These are phyloP conservation scores for Coelastrella sp. DNA, from an alignment of 139 green algal genomes.

Conservation along the genomic window DNA sequence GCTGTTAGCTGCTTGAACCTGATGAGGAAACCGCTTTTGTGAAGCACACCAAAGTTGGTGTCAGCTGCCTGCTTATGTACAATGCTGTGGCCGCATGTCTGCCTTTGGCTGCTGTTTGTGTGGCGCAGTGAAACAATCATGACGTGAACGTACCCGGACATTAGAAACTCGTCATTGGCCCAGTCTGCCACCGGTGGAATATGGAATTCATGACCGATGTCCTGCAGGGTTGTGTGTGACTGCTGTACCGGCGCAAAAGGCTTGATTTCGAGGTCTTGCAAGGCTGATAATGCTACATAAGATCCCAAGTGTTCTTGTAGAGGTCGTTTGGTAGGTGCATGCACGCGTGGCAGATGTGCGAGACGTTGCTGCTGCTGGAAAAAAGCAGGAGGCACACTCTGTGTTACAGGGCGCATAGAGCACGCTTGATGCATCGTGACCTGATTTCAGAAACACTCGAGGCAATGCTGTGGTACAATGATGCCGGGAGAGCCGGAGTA, in stretches of 20 bases:
- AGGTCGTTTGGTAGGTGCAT: not conserved
- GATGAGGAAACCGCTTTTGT: too few species aligned
- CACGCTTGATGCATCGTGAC: too few species aligned
- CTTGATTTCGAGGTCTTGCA: slow-evolving; percentile 16
- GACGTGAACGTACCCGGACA: slow-evolving; percentile 5
- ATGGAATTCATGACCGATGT: not conserved
- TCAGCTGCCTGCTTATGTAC: not conserved
- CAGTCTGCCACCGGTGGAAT: slow-evolving; percentile 27
- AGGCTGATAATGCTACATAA: not conserved
- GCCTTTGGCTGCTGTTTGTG: too few species aligned
- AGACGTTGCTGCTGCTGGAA: not conserved
- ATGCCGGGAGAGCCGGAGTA: too few species aligned
- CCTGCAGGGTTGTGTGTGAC: not conserved
- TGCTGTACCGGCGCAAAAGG: not conserved
- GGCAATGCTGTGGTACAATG: too few species aligned
- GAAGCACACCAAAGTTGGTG: not conserved
- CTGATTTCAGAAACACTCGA: too few species aligned
- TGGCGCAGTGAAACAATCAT: too few species aligned
- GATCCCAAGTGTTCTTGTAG: not conserved
- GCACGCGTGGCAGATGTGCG: not conserved
- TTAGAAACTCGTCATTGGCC: slow-evolving; percentile 3
- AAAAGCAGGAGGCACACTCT: too few species aligned
- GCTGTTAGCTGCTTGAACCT: too few species aligned
- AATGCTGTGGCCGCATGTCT: not conserved
- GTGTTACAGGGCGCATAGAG: too few species aligned